phyloP scores from a whole-genome alignment of 352 stramenopile genomes.

The Phytophthora fragariaefolia region DNA sequence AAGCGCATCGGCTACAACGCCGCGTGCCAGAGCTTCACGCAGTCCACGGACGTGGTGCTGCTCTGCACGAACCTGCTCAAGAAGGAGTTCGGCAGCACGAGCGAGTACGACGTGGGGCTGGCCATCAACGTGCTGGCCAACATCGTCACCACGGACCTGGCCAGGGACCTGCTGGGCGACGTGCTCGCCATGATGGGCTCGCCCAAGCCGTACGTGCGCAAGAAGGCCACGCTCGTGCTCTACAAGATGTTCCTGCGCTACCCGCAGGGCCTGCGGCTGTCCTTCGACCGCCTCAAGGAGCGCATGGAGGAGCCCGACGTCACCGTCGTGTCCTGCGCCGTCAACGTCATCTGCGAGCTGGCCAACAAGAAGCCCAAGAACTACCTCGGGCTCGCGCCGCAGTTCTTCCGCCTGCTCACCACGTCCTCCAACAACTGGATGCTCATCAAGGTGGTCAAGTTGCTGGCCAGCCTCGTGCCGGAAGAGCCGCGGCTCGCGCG shows the following conservation, averaged over 20 bases:
- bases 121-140: slow-evolving; percentile 99
- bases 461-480: slow-evolving; percentile 96
- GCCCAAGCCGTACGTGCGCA: slow-evolving; percentile 96
- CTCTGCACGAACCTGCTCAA: slow-evolving; percentile 99
- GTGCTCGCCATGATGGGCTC: slow-evolving; percentile 93
- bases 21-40: slow-evolving; percentile 95
- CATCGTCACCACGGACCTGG: slow-evolving; percentile 98
- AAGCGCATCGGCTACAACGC: slow-evolving; percentile 98
- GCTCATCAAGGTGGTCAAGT: slow-evolving; percentile 99
- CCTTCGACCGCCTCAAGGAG: slow-evolving; percentile 97
- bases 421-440: slow-evolving; percentile 99
- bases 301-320: slow-evolving; percentile 96
- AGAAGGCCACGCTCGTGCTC: slow-evolving; percentile 98
- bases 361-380: slow-evolving; percentile 99
- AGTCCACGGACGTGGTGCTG: slow-evolving; percentile 98
- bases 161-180: slow-evolving; percentile 93
- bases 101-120: slow-evolving; percentile 97
- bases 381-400: slow-evolving; percentile 97
- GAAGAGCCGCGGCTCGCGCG: slow-evolving; percentile 97
- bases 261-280: slow-evolving; percentile 97
- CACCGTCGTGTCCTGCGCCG: slow-evolving; percentile 96
- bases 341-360: slow-evolving; percentile 99
- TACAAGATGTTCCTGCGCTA: slow-evolving; percentile 99
- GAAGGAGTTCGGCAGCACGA: slow-evolving; percentile 94
- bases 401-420: slow-evolving; percentile 98